phyloP scores from a whole-genome alignment of 2,329 filamentous ascomycete species.

The Blastomyces gilchristii region DNA sequence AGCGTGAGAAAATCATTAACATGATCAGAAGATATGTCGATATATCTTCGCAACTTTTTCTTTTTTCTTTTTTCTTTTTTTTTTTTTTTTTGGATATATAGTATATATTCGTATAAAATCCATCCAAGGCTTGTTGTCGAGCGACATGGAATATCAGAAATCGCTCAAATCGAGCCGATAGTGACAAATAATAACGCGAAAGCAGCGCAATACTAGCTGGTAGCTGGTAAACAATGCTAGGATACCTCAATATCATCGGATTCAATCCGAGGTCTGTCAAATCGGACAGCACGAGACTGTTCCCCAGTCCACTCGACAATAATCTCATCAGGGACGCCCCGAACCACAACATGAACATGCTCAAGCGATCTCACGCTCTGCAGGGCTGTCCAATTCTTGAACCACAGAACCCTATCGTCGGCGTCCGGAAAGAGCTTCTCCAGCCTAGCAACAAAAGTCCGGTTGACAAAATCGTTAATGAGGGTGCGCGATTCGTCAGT shows the following conservation, averaged over 20 bases:
- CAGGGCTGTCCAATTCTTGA: slow-evolving; percentile 53
- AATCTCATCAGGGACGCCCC: slow-evolving; percentile 38
- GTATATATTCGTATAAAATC: too few species aligned
- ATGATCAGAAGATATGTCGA: background rate
- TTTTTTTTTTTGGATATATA: too few species aligned
- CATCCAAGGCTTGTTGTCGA: background rate
- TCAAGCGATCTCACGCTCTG: slow-evolving; percentile 51
- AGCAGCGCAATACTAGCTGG: background rate
- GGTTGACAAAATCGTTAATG: slow-evolving; percentile 42
- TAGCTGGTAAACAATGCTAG: background rate
- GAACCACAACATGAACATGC: slow-evolving; percentile 47
- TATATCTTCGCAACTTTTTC: too few species aligned
- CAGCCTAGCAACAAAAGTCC: slow-evolving; percentile 40
- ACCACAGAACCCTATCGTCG: slow-evolving; percentile 48
- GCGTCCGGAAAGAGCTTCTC: slow-evolving; percentile 27
- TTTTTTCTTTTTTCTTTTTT: too few species aligned
- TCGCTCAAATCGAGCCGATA: background rate
- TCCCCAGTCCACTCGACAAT: slow-evolving; percentile 38
- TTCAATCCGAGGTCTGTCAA: background rate
- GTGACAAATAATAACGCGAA: background rate
- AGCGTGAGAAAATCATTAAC: background rate
- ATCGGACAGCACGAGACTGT: background rate
- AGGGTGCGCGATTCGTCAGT: slow-evolving; percentile 40
- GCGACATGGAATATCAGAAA: background rate
- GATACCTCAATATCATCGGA: background rate